These are phyloP conservation scores for Onygena corvina DNA, from an alignment of 2,329 filamentous ascomycete genomes.

Conservation along the genomic window DNA sequence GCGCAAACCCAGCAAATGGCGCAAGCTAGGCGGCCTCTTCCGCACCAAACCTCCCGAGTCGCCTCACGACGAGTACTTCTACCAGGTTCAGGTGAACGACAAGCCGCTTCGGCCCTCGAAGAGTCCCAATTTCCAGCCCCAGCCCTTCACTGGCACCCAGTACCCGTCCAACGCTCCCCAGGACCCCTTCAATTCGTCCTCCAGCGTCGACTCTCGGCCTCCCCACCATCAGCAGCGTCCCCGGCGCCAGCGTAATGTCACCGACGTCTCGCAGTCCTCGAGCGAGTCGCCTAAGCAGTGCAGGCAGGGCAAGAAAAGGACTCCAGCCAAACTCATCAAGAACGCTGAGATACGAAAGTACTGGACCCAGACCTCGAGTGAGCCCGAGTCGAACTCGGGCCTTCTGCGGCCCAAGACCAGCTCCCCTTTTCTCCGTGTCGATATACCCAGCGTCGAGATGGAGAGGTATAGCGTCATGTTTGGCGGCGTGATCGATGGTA, in stretches of 20 bases:
- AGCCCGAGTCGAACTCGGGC: slow-evolving; percentile 7
- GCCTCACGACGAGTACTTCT: slow-evolving; percentile 20
- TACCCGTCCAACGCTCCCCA: neutral
- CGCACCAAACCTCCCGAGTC: slow-evolving; percentile 23
- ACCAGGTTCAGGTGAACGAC: slow-evolving; percentile 21
- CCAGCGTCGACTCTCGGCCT: neutral
- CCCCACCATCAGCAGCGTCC: neutral
- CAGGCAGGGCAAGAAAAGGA: slow-evolving; percentile 6
- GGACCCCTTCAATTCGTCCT: neutral
- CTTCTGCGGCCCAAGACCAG: slow-evolving; percentile 9
- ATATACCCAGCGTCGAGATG: slow-evolving; percentile 68
- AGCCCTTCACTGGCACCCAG: slow-evolving; percentile 5
- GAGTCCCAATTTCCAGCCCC: slow-evolving; percentile 5
- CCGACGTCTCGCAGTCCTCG: neutral
- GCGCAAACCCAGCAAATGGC: slow-evolving; percentile 36
- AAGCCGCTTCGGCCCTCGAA: slow-evolving; percentile 14
- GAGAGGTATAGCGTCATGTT: slow-evolving; percentile 96
- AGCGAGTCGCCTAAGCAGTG: slow-evolving; percentile 1
- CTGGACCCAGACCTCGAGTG: slow-evolving; percentile 6
- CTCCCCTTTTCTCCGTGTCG: slow-evolving; percentile 51
- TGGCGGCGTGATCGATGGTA: slow-evolving; percentile 46
- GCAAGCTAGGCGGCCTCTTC: slow-evolving; percentile 36
- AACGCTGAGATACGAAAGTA: slow-evolving; percentile 5
- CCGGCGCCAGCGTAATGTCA: neutral
- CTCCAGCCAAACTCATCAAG: slow-evolving; percentile 8